phyloP scores from a whole-genome alignment of 106 monocot species.

The Phalaenopsis equestris region DNA sequence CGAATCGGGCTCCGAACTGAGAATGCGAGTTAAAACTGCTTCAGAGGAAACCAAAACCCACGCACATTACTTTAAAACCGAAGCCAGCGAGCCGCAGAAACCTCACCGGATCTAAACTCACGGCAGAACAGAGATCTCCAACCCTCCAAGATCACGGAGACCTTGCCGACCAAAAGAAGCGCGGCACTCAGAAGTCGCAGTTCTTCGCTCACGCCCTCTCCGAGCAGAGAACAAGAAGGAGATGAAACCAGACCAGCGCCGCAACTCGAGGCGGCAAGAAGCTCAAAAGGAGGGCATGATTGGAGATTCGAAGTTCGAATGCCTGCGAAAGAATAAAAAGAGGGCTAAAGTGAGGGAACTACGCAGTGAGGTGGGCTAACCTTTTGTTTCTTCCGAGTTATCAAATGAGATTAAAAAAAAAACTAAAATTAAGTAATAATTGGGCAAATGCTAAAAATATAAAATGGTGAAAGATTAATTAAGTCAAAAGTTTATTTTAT shows the following conservation, averaged over 20 bases:
- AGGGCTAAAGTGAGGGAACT: neutral
- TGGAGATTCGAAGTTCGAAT: slow-evolving; percentile 9
- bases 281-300: neutral
- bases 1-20: neutral
- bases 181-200: neutral
- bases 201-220: neutral
- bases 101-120: slow-evolving; percentile 8
- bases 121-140: slow-evolving; percentile 4
- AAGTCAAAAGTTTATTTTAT: no score
- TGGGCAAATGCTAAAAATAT: no score
- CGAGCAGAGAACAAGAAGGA: neutral
- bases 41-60: neutral
- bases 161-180: neutral
- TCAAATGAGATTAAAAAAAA: neutral
- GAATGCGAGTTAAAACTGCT: slow-evolving; percentile 3
- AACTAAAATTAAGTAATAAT: no score
- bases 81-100: neutral
- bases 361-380: neutral
- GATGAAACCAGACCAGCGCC: neutral
- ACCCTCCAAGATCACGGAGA: neutral
- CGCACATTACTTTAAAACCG: neutral
- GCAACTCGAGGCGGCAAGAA: slow-evolving; percentile 6
- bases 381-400: neutral
- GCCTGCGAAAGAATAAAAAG: neutral
- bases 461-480: no score